These are phyloP conservation scores for Candida maesae DNA, from an alignment of 805 yeast genomes.

Conservation along the genomic window DNA sequence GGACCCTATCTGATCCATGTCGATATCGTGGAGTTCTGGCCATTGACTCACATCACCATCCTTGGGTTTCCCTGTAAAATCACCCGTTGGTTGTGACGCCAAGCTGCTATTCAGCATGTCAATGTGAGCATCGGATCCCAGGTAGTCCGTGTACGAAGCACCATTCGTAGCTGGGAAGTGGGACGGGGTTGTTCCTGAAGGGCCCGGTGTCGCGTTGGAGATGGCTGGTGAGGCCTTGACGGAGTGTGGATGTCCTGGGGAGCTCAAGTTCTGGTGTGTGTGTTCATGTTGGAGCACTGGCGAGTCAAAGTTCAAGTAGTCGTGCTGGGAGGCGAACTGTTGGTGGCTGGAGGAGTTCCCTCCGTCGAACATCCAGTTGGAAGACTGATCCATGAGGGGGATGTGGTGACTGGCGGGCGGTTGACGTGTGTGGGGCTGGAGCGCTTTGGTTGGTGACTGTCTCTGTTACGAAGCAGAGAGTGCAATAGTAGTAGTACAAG, in stretches of 20 bases:
- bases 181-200: background rate
- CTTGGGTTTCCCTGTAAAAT: background rate
- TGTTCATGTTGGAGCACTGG: slow-evolving; percentile 10
- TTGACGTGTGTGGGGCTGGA: too few species aligned
- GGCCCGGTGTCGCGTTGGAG: background rate
- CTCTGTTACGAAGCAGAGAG: too few species aligned
- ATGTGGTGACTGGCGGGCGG: too few species aligned
- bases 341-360: slow-evolving; percentile 6
- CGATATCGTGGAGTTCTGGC: slow-evolving; percentile 12
- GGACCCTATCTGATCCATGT: slow-evolving; percentile 7
- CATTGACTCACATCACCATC: slow-evolving; percentile 3
- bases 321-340: slow-evolving; percentile 2
- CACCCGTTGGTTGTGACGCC: slow-evolving; percentile 1
- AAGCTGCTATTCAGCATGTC: slow-evolving; percentile 8
- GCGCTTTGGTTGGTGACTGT: too few species aligned
- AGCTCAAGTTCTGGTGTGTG: background rate
- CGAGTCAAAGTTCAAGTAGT: slow-evolving; percentile 22
- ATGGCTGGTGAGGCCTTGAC: slow-evolving; percentile 2
- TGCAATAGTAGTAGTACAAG: too few species aligned
- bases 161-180: background rate
- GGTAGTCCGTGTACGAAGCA: background rate
- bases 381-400: slow-evolving; percentile 6
- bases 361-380: slow-evolving; percentile 13
- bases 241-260: background rate
- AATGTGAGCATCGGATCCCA: slow-evolving; percentile 5